These are phyloP conservation scores for Grigorovia jiainica DNA, from an alignment of 805 yeast species.

Conservation along the genomic window DNA sequence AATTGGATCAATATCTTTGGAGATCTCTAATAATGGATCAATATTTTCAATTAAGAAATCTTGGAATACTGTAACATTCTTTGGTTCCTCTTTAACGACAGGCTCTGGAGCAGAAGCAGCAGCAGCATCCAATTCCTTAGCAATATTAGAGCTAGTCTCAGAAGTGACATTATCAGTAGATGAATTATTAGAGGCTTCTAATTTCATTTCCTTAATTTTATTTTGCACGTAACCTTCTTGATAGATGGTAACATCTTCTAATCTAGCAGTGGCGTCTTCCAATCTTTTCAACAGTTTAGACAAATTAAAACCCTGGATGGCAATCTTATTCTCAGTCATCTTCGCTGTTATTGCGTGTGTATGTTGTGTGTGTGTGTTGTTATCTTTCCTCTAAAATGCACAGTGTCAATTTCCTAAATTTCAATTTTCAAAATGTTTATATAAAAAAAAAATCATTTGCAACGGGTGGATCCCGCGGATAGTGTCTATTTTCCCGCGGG, in stretches of 20 bases:
- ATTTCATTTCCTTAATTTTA: constrained; percentile 15
- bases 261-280: constrained; percentile 88
- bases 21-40: constrained; percentile 45
- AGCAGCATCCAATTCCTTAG: constrained; percentile 10
- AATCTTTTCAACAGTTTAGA: constrained; percentile 73
- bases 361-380: too few relatives aligned
- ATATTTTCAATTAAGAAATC: constrained; percentile 42
- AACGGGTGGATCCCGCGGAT: background rate
- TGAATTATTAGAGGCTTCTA: background rate
- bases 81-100: constrained; percentile 24
- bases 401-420: too few relatives aligned
- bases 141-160: too few relatives aligned
- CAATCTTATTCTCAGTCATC: constrained; percentile 11
- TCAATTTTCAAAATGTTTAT: too few relatives aligned
- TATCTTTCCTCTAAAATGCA: too few relatives aligned
- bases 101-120: constrained; percentile 6
- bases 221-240: constrained; percentile 50
- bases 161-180: constrained; percentile 10
- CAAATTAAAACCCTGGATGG: constrained; percentile 72
- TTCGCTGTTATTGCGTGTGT: too few relatives aligned
- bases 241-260: constrained; percentile 77
- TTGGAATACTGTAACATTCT: constrained; percentile 45
- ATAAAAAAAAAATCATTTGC: too few relatives aligned
- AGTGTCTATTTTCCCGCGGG: background rate
- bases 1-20: constrained; percentile 37